Base-by-base conservation (phyloP, 2,329 filamentous ascomycete species). In the Aureobasidium namibiae region DNA sequence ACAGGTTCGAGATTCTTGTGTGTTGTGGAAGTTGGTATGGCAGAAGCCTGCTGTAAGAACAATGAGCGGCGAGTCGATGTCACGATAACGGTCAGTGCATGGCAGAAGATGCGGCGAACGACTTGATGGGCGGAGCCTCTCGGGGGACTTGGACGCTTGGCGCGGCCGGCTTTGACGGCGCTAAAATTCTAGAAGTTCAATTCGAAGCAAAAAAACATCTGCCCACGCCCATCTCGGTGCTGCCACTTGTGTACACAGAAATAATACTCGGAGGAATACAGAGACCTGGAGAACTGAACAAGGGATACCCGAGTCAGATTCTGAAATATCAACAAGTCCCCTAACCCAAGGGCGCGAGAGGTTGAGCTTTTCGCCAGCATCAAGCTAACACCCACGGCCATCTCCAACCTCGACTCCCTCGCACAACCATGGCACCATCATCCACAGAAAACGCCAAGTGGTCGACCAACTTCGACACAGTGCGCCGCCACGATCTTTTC, bases 401-500 rank as follows among this genome's bases (percentile, higher is more conserved):
- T 36, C 26, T 36, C n/a, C 42, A 48, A 34, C 33, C 42, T 39
- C 29, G 42, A 34, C 8, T 33, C 14, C 10, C 21, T 9, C 26
- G 3, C 24, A 24, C 23, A 36, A 61, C 44, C 59, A 72, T 73
- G 70, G 67, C 70, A 34, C 65, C 71, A 14, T 73, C 78, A 23
- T 73, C 78, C 64, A 73, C 79, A 64, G 89, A 86, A 61, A 78
- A 79, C 62, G 89, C 86, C 57, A 78, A 83, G 29, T 96, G 92
- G 92, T 84, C 90, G 65, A 86, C 89, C 72, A 82, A 91, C 67
- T 97, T 89, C 76, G 83, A 96, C 72, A 95, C 90, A 4, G 76
- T 92, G 61, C 86, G 90, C 61, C 87, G 92, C 68, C 90, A 99
- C 69, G 82, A 89, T 56, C 87, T 99, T 23, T 99, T 99, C 73